Evolutionary conservation across 805 yeast species (phyloP).

Genomic region (Candida ascalaphidarum): DNA sequence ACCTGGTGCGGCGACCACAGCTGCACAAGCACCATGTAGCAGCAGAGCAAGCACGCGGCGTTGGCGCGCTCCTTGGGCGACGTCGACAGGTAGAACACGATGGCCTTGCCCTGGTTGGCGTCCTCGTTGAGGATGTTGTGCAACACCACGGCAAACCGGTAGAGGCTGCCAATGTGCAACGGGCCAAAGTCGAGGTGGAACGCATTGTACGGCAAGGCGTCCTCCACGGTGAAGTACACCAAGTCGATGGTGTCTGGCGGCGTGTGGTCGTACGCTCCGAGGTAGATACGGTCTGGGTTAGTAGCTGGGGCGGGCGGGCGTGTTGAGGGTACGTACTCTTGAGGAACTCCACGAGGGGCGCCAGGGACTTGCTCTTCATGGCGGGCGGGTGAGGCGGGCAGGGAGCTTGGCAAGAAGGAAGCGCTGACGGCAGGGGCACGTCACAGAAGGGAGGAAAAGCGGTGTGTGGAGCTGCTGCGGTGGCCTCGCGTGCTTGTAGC

Average conservation of each 20-base stretch:
- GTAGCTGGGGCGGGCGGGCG: slow-evolving; percentile 6
- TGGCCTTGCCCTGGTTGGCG: slow-evolving; percentile 76
- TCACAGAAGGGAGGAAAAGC: no score
- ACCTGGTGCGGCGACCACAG: slow-evolving; percentile 99
- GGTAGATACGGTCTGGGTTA: slow-evolving; percentile 59
- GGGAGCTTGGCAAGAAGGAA: no score
- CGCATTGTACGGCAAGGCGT: slow-evolving; percentile 85
- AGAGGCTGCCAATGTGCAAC: slow-evolving; percentile 83
- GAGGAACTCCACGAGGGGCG: slow-evolving; percentile 36
- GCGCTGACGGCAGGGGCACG: no score
- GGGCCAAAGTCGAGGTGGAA: slow-evolving; percentile 98
- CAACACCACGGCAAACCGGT: slow-evolving; percentile 88
- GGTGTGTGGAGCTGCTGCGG: no score
- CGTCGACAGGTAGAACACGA: slow-evolving; percentile 81
- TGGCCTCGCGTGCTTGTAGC: no score
- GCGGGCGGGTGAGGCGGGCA: no score
- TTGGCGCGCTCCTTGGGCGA: slow-evolving; percentile 79
- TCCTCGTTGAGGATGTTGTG: slow-evolving; percentile 88
- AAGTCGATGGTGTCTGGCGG: slow-evolving; percentile 71
- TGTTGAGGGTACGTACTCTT: slow-evolving; percentile 24
- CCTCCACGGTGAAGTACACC: slow-evolving; percentile 88
- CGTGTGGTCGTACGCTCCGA: slow-evolving; percentile 77
- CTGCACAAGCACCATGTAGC: slow-evolving; percentile 92
- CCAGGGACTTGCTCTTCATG: slow-evolving; percentile 10
- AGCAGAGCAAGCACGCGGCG: slow-evolving; percentile 88